Evolutionary conservation across 2,329 filamentous ascomycete genomes (phyloP), one percentile per base, ranked within the genome.

Genomic region (Mycosphaerella arachidis): DNA sequence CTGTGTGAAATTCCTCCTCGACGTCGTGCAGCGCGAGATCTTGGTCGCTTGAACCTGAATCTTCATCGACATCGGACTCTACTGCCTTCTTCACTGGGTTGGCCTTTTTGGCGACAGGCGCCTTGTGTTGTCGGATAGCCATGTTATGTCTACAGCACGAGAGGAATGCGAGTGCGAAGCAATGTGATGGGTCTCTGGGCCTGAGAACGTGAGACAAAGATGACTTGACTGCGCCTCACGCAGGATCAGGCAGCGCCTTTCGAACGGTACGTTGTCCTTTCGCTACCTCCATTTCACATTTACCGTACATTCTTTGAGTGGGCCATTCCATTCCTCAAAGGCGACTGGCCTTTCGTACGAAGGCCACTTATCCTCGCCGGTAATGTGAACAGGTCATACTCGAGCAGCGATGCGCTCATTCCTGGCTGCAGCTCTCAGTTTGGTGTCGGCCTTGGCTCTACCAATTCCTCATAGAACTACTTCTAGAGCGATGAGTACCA

Each of bases 371-470:
- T 33, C 53, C 53, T 31, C 37, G 43, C 33, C 33, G 53, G 48
- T 46, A 56, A 61, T 61, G 59, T 61, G 35, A 56, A n/a, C 35
- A 30, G n/a, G 24, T 18, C 48, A 50, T 46, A n/a, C 43, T 52
- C 46, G 60, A 58, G 58, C 55, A 55, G 63, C 50, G 52, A 69
- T 67, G 65, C 64, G 65, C 64, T 63, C 54, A 53, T 57, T 56
- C 70, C 56, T 71, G 71, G 52, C 67, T 72, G 53, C 68, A 66
- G 57, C 73, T 45, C 56, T 64, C 24, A 56, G 33, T 20, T 30
- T 61, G 27, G 59, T 59, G 40, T 53, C 56, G 29, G 51, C 59
- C 37, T 57, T 50, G 31, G 57, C 63, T 31, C 64, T 66, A 30
- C 59, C 56, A 35, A 60, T 61, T 27, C 59, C 58, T 12, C 37